Conservation (phyloP, 495 filamentous ascomycete species). For the Penicillium tannophilum region DNA sequence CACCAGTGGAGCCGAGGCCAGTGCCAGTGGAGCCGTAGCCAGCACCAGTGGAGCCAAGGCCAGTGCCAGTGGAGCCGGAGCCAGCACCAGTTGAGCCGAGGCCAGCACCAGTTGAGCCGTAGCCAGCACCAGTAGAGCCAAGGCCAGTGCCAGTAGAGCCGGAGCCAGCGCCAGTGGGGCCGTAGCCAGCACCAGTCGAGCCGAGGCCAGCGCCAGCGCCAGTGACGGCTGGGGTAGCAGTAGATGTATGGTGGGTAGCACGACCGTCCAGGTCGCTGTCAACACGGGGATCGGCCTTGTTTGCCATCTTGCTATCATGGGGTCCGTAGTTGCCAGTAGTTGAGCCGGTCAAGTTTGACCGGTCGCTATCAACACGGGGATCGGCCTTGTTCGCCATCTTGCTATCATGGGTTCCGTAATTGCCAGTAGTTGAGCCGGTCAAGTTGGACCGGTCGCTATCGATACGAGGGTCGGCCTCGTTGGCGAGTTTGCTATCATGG, state of each 20-base stretch:
- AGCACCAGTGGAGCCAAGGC: no score
- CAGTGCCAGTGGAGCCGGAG: no score
- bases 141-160: no score
- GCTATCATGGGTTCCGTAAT: constrained; percentile 24
- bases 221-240: constrained; percentile 9
- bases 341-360: no score
- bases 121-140: no score
- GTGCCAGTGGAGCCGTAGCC: constrained; percentile 13
- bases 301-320: constrained; percentile 26
- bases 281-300: constrained; percentile 22
- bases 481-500: constrained; percentile 26
- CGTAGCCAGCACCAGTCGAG: no score
- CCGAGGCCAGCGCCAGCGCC: constrained; percentile 5
- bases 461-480: constrained; percentile 15
- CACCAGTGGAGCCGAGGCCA: no score
- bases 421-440: constrained; percentile 6
- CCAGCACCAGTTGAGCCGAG: no score
- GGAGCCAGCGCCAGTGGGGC: no score
- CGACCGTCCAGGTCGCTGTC: constrained; percentile 19
- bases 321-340: constrained; percentile 19
- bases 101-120: no score
- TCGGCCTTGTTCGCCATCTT: constrained; percentile 25
- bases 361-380: constrained; percentile 4
- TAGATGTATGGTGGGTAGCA: constrained; percentile 8
- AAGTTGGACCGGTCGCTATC: constrained; percentile 10